Base-by-base conservation (phyloP, 345 rosid genomes). In the Eucalyptus cloeziana region DNA sequence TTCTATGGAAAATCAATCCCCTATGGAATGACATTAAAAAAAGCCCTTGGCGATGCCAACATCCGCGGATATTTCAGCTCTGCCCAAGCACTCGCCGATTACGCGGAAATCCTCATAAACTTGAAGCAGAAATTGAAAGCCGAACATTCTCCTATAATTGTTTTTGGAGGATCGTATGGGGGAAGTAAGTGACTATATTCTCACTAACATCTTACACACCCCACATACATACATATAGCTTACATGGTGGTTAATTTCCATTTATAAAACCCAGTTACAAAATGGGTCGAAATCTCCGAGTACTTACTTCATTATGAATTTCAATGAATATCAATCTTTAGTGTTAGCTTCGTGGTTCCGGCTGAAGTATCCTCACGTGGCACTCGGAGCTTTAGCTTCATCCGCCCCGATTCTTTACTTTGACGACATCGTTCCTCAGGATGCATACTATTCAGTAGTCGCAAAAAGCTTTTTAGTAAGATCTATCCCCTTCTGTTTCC, bases 1-100 rank as follows among this genome's bases (percentile, higher is more conserved):
- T 94, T 90, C 89, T 93, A 93, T 81, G 96, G 96, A 14, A 88
- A 92, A 86, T 90, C 94, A 4, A 91, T 94, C 89, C 96, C 94
- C 16, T 90, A 89, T 58, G 90, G 87, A 27, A 86, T 91, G 67
- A 90, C 80, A n/a, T 24, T 89, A 43, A 52, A 87, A 54, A 87
- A 87, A 62, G 90, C 92, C 10, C 21, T 91, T 52, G 79, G 81
- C 19, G 89, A 91, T 83, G 88, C 94, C 7, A 88, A 91, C 56
- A 67, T 86, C 27, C 91, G 87, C 13, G 94, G 94, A 1, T 93
- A 90, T 51, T 92, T 93, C 89, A 91, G 85, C 81, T 91, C 93
- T 4, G 91, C 92, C 22, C 94, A 93, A 91, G 94, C 94, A 13
- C 83, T 93, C 30, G 92, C 94, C 3, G 94, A 92, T 83, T 93